Conservation (phyloP, 2,329 filamentous ascomycete species). For the Colletotrichum acutatum region DNA sequence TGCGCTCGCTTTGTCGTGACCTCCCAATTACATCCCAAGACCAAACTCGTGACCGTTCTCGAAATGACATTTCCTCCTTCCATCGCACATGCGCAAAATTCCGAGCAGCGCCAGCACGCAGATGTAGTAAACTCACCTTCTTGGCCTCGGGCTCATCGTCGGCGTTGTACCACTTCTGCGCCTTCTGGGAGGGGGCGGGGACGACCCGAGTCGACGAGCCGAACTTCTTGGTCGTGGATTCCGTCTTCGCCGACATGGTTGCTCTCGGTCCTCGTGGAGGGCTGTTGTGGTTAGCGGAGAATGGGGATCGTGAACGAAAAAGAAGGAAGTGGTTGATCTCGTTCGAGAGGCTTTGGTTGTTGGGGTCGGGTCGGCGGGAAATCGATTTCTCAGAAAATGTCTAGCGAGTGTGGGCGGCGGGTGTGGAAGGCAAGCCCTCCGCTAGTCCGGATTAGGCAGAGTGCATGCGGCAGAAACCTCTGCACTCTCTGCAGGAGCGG, state of each 20-base stretch:
- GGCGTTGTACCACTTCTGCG: constrained; percentile 98
- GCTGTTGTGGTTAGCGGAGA: constrained; percentile 36
- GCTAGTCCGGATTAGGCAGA: constrained; percentile 38
- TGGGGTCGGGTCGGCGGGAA: background rate
- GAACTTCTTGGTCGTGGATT: constrained; percentile 89
- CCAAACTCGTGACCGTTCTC: constrained; percentile 21
- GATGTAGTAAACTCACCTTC: constrained; percentile 80
- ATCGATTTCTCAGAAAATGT: background rate
- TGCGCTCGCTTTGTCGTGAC: constrained; percentile 8
- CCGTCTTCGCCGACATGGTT: constrained; percentile 79
- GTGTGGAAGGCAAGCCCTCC: constrained; percentile 48
- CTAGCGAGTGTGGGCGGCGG: background rate
- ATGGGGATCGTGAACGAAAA: constrained; percentile 41
- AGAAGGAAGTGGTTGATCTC: constrained; percentile 33
- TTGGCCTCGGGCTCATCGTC: constrained; percentile 89
- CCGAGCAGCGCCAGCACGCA: constrained; percentile 28
- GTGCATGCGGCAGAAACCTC: background rate
- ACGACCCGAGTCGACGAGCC: constrained; percentile 95
- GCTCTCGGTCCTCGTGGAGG: constrained; percentile 36
- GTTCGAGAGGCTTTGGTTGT: constrained; percentile 24
- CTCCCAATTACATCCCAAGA: constrained; percentile 5
- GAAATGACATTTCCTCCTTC: constrained; percentile 1
- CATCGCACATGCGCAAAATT: constrained; percentile 1
- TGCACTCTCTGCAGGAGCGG: background rate
- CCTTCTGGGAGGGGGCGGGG: constrained; percentile 89